Base-by-base conservation (phyloP, 441 rosid genomes). In the Pelargonium australe region DNA sequence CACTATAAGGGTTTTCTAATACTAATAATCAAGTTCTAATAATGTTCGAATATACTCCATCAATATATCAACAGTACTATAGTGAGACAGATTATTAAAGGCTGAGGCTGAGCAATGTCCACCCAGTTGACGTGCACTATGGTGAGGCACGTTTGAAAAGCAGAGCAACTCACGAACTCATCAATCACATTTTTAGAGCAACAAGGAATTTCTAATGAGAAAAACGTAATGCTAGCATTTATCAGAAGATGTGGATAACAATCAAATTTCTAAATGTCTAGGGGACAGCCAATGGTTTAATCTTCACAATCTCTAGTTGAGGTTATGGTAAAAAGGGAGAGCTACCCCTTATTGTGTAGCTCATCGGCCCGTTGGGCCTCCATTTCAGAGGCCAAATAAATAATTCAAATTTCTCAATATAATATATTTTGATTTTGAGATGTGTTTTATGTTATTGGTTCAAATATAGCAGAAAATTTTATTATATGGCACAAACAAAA, bases 11-110 rank as follows among this genome's bases (percentile, higher is more conserved):
- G 31, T 1, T 1, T 61, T 58, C 2, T 1, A 34, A 64, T 66
- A 57, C 62, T 9, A 62, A 58, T 57, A 69, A 37, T 60, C 28
- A 65, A 61, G 45, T n/a, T 55, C 45, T 45, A 58, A 40, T 66
- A 47, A 65, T 65, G 37, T 17, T 57, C 63, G 49, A 67, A 69
- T 47, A 16, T 43, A 44, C 16, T 66, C 25, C 51, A 58, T 31
- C 34, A 7, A 10, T 37, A 58, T 8, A 34, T 34, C 37, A 34
- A 34, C 37, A 58, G 23, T 10, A 19, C 8, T 58, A 20, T 20
- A 13, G 31, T 58, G 63, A 12, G 63, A 58, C 10, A 58, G 13
- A 43, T 19, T 58, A 19, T 58, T 10, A 28, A 58, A 58, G 63
- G 63, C 63, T 8, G 5, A 20, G 34, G 63, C 63, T 19, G 13